A percentile compares a stretch with the other conserved stretches of the same genome.
phyloP scores from a whole-genome alignment of 2,329 filamentous ascomycete species.

The Fusarium algeriense region DNA sequence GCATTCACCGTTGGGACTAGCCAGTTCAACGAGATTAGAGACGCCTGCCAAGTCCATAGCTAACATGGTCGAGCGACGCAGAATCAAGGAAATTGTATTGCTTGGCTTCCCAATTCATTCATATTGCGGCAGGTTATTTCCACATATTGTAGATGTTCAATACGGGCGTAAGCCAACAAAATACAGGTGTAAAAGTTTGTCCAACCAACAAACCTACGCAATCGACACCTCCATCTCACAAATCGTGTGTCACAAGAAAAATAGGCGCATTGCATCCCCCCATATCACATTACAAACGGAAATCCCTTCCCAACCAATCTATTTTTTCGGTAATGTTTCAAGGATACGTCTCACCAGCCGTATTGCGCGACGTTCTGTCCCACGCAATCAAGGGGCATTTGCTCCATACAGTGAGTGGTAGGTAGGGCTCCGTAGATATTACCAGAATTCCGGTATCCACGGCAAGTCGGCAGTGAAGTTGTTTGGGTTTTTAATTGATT shows the following conservation, averaged over 20 bases:
- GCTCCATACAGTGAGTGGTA: background rate
- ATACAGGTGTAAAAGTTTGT: background rate
- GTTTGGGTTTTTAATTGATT: background rate
- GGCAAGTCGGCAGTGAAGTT: slow-evolving; percentile 1
- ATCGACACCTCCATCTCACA: background rate
- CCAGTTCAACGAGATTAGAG: background rate
- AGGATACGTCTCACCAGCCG: slow-evolving; percentile 20
- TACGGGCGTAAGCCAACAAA: background rate
- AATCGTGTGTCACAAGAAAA: slow-evolving; percentile 6
- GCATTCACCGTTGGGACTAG: background rate
- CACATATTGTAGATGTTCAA: background rate
- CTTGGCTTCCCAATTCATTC: background rate
- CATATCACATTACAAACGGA: background rate
- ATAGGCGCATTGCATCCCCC: slow-evolving; percentile 11
- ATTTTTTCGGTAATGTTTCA: slow-evolving; percentile 10
- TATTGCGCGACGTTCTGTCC: slow-evolving; percentile 11
- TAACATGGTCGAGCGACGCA: background rate
- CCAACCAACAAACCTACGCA: background rate
- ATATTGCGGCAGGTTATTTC: background rate
- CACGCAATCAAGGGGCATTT: slow-evolving; percentile 1
- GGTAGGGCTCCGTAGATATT: background rate
- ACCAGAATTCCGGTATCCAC: background rate
- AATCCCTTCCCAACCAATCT: background rate
- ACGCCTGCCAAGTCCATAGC: background rate
- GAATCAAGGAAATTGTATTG: background rate